Evolutionary conservation across 2,329 filamentous ascomycete species (phyloP).

Genomic region (Aspergillus intermedius): DNA sequence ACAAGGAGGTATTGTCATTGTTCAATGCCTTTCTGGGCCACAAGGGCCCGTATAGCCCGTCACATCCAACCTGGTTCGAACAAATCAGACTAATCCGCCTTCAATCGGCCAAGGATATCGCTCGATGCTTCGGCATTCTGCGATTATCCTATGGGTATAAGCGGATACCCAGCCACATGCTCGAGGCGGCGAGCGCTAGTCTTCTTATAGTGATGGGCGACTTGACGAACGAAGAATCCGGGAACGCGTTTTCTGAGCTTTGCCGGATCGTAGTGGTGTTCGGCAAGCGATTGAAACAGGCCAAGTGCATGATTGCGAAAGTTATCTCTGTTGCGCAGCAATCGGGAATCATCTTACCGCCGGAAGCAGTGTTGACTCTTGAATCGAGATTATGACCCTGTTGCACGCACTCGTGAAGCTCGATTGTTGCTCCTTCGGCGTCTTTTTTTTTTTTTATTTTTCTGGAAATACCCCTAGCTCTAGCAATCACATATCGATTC

Average conservation of each 20-base stretch:
- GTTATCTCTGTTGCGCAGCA: conserved; percentile 13
- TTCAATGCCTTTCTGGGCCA: conserved; percentile 17
- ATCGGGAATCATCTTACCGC: conserved; percentile 13
- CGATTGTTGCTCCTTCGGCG: not conserved
- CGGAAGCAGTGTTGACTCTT: conserved; percentile 17
- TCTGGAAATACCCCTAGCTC: not conserved
- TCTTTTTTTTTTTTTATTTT: not conserved
- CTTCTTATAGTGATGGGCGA: conserved; percentile 16
- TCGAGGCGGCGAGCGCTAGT: conserved; percentile 17
- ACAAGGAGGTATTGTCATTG: conserved; percentile 21
- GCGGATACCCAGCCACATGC: conserved; percentile 23
- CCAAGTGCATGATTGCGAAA: conserved; percentile 15
- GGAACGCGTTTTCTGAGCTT: conserved; percentile 21
- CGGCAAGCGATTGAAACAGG: conserved; percentile 17
- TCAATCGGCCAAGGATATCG: conserved; percentile 19
- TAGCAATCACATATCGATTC: not conserved
- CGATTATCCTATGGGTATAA: conserved; percentile 23
- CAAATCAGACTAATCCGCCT: conserved; percentile 12
- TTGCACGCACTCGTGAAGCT: not conserved
- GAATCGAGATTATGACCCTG: conserved; percentile 2
- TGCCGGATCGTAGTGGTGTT: conserved; percentile 21
- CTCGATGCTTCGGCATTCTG: conserved; percentile 20
- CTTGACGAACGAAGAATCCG: conserved; percentile 17
- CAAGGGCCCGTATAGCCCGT: conserved; percentile 1
- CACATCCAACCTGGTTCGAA: conserved; percentile 6